A percentile compares a stretch with the other conserved stretches of the same genome.
These are phyloP conservation scores for Pseudopediastrum boryanum DNA, from an alignment of 139 green algal species.

Conservation along the genomic window DNA sequence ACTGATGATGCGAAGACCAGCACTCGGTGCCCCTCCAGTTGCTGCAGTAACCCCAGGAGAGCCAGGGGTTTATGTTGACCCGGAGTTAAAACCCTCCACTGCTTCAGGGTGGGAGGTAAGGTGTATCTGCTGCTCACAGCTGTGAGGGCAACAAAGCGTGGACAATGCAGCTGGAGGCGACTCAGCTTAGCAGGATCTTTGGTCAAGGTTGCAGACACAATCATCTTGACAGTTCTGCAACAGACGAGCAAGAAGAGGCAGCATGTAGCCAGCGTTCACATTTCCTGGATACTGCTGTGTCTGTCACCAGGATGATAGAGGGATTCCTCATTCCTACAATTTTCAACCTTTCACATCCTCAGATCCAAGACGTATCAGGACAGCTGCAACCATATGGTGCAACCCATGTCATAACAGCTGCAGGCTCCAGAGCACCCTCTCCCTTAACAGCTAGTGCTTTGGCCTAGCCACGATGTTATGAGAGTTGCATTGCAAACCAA, in stretches of 20 bases:
- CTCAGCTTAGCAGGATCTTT: slow-evolving; percentile 88
- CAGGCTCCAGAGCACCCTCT: too few relatives aligned
- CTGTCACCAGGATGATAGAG: too few relatives aligned
- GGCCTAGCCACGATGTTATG: too few relatives aligned
- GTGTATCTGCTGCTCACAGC: slow-evolving; percentile 60
- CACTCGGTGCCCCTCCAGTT: slow-evolving; percentile 52
- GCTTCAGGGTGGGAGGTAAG: slow-evolving; percentile 73
- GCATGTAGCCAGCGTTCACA: background rate
- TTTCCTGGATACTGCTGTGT: background rate
- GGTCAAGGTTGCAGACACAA: slow-evolving; percentile 92
- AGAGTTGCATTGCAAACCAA: too few relatives aligned
- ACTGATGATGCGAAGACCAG: slow-evolving; percentile 89
- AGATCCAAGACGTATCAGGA: background rate
- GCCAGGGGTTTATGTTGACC: slow-evolving; percentile 71
- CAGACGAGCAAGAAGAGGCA: slow-evolving; percentile 1
- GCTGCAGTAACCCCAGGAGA: slow-evolving; percentile 72
- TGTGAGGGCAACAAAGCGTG: slow-evolving; percentile 73
- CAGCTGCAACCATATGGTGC: too few relatives aligned
- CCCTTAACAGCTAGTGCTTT: too few relatives aligned
- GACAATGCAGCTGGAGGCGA: slow-evolving; percentile 74
- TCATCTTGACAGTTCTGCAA: slow-evolving; percentile 74
- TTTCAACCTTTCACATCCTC: too few relatives aligned
- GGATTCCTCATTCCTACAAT: too few relatives aligned
- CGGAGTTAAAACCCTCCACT: slow-evolving; percentile 77
- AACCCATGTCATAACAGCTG: too few relatives aligned